Percentiles rank a stretch among this genome's conserved stretches.
Evolutionary conservation across 306 rosid genomes (phyloP).

Genomic region (Benincasa hispida): DNA sequence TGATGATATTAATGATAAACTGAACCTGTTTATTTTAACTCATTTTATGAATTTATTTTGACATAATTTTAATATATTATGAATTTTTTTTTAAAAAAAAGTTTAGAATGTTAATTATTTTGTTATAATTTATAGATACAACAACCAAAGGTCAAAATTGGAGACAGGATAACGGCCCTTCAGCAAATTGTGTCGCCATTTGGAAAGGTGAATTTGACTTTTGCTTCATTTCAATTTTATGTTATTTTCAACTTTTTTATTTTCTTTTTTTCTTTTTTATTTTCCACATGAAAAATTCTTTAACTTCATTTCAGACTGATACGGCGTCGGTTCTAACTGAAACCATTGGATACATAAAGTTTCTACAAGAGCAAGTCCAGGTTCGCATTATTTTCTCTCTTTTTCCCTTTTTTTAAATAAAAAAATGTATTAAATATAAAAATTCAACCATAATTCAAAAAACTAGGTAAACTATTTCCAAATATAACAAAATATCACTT

Average conservation of each 20-base stretch:
- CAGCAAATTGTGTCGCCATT: constrained; percentile 98
- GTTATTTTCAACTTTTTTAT: not conserved
- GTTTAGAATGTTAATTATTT: not conserved
- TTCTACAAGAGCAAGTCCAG: constrained; percentile 84
- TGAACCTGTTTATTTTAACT: too few species aligned
- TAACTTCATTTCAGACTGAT: constrained; percentile 50
- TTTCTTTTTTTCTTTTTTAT: not conserved
- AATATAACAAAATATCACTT: too few species aligned
- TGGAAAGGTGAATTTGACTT: constrained; percentile 60
- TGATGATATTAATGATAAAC: too few species aligned
- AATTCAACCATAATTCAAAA: too few species aligned
- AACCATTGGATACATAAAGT: constrained; percentile 82
- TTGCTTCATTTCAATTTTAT: not conserved
- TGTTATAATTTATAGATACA: constrained; percentile 30
- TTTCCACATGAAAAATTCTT: too few species aligned
- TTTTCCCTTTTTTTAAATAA: too few species aligned
- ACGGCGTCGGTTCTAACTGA: constrained; percentile 89
- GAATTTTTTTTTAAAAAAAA: not conserved
- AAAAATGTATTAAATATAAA: too few species aligned
- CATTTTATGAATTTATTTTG: not conserved
- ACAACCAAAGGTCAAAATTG: constrained; percentile 89
- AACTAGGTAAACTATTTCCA: too few species aligned
- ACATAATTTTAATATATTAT: constrained; percentile 16
- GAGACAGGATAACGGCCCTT: constrained; percentile 75
- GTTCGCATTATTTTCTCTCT: constrained; percentile 12